A percentile compares a stretch with the other conserved stretches of the same genome.
phyloP scores from a whole-genome alignment of 202 grass and related monocot species.

The Alloteropsis angusta region DNA sequence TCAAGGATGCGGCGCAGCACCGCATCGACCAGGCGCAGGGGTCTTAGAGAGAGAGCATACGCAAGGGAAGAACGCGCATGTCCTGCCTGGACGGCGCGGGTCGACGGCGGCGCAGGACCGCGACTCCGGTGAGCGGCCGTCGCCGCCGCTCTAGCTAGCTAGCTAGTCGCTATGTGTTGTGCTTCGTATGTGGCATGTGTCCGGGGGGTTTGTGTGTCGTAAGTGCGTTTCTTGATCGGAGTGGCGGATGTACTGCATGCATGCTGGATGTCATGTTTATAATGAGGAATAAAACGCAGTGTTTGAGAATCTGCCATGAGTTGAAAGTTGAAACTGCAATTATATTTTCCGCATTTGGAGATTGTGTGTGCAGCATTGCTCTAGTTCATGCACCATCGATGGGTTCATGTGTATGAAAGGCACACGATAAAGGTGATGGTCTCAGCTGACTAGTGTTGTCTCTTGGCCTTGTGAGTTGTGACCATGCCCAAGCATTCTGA shows the following conservation, averaged over 20 bases:
- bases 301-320: not conserved
- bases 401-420: not conserved
- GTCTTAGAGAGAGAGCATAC: not conserved
- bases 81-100: not conserved
- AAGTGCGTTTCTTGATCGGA: not conserved
- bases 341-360: not conserved
- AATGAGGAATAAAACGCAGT: conserved; percentile 28
- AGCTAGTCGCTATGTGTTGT: not conserved
- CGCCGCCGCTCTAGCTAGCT: not conserved
- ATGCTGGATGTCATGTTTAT: conserved; percentile 14
- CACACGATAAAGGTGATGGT: not conserved
- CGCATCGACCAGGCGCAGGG: conserved; percentile 49
- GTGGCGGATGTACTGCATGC: not conserved
- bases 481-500: no score
- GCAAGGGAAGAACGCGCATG: not conserved
- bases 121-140: not conserved
- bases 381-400: not conserved
- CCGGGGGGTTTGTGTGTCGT: not conserved
- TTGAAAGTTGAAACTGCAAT: not conserved
- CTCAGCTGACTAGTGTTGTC: not conserved
- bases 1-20: conserved; percentile 69
- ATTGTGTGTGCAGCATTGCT: not conserved
- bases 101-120: not conserved
- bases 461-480: no score
- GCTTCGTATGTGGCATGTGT: not conserved